Evolutionary conservation across 2,329 filamentous ascomycete species (phyloP).

Genomic region (Cladosporium sp.): DNA sequence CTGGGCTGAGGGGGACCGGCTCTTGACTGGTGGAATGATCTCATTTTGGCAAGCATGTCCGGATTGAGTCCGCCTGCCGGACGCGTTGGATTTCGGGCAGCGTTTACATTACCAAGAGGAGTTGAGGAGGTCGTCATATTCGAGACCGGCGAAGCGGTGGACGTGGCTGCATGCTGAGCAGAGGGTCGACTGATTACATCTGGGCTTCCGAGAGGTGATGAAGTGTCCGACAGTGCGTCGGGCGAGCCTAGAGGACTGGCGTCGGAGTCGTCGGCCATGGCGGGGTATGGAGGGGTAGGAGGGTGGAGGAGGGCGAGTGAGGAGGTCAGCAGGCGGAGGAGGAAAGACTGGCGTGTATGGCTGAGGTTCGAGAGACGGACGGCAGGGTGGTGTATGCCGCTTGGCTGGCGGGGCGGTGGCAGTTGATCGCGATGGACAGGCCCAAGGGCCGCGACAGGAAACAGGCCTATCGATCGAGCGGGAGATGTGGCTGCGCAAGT

Average conservation of each 20-base stretch:
- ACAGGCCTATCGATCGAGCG: slow-evolving; percentile 5
- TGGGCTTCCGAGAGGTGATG: slow-evolving; percentile 9
- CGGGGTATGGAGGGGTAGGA: slow-evolving; percentile 11
- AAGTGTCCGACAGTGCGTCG: slow-evolving; percentile 15
- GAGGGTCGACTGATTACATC: slow-evolving; percentile 12
- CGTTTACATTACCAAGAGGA: slow-evolving; percentile 70
- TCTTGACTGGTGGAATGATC: slow-evolving; percentile 63
- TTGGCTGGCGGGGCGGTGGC: slow-evolving; percentile 9
- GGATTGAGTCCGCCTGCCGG: slow-evolving; percentile 33
- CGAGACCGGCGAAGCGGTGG: slow-evolving; percentile 23
- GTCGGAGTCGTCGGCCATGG: slow-evolving; percentile 13
- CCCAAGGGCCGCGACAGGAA: neutral
- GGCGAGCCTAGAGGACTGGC: slow-evolving; percentile 11
- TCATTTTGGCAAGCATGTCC: slow-evolving; percentile 66
- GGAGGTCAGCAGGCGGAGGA: neutral
- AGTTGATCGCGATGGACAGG: slow-evolving; percentile 9
- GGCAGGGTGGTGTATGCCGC: neutral
- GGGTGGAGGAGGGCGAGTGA: slow-evolving; percentile 15
- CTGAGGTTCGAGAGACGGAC: neutral
- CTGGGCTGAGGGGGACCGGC: slow-evolving; percentile 47
- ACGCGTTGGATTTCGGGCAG: slow-evolving; percentile 52
- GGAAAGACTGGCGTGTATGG: neutral
- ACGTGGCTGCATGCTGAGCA: slow-evolving; percentile 22
- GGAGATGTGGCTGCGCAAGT: neutral
- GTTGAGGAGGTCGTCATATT: slow-evolving; percentile 80